Percentiles rank a stretch among this genome's conserved stretches.
phyloP scores from a whole-genome alignment of 495 filamentous ascomycete species.

The Tetracladium marchalianum region DNA sequence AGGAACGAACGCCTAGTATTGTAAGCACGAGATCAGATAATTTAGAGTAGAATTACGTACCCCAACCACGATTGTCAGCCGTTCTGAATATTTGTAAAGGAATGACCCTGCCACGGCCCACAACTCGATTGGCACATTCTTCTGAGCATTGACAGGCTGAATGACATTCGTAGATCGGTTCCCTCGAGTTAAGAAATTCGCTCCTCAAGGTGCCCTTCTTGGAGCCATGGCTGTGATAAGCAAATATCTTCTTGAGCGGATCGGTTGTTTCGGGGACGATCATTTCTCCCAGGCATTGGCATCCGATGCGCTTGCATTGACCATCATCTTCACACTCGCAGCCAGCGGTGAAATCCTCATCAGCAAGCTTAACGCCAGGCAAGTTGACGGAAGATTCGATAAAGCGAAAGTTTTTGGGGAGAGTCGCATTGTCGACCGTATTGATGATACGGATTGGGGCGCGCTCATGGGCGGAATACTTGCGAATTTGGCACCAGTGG shows the following conservation, averaged over 20 bases:
- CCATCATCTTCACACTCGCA: constrained; percentile 38
- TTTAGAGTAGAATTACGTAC: constrained; percentile 28
- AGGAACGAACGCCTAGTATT: constrained; percentile 54
- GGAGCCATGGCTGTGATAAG: constrained; percentile 32
- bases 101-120: constrained; percentile 67
- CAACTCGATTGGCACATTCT: constrained; percentile 69
- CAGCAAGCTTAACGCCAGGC: constrained; percentile 33
- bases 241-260: constrained; percentile 8
- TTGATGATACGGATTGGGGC: constrained; percentile 36
- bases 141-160: constrained; percentile 53
- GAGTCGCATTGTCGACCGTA: constrained; percentile 27
- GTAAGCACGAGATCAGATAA: constrained; percentile 6
- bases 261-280: constrained; percentile 13
- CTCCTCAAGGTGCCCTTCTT: constrained; percentile 32
- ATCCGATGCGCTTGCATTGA: constrained; percentile 37
- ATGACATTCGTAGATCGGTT: constrained; percentile 83
- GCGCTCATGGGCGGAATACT: constrained; percentile 27
- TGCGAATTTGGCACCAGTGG: constrained; percentile 41
- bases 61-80: constrained; percentile 60
- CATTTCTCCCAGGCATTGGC: constrained; percentile 44
- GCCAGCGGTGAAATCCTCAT: constrained; percentile 39
- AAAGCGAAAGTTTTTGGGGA: constrained; percentile 43
- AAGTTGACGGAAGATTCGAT: constrained; percentile 35
- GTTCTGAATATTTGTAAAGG: constrained; percentile 79
- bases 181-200: constrained; percentile 33